Evolutionary conservation across 768 basidiomycete species (phyloP).

Genomic region (Trametes coccinea): DNA sequence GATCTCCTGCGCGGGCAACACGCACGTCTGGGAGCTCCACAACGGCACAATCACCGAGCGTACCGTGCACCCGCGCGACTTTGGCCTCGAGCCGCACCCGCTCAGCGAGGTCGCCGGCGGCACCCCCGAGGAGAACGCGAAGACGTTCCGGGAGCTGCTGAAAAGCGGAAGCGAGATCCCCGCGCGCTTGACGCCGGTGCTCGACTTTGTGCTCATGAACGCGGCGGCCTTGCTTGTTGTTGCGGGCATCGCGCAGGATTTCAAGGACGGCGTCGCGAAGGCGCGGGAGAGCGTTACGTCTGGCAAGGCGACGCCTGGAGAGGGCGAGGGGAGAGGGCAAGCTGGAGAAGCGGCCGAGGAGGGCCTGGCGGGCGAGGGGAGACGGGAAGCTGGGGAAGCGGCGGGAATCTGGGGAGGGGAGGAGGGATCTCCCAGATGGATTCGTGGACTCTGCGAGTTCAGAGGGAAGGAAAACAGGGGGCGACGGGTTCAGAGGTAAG

Average conservation of each 20-base stretch:
- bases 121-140: constrained; percentile 78
- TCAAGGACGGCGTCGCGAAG: constrained; percentile 23
- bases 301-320: no score
- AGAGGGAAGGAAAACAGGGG: no score
- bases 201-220: constrained; percentile 90
- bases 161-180: constrained; percentile 55
- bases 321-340: no score
- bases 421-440: no score
- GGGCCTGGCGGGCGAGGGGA: no score
- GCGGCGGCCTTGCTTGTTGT: constrained; percentile 86
- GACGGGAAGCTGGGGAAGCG: no score
- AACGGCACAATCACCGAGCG: constrained; percentile 64
- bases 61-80: constrained; percentile 67
- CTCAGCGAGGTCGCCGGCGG: constrained; percentile 71
- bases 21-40: constrained; percentile 79
- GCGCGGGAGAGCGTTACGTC: constrained; percentile 31
- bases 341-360: no score
- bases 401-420: no score
- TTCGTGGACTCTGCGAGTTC: no score
- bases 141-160: constrained; percentile 65
- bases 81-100: constrained; percentile 75
- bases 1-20: constrained; percentile 91
- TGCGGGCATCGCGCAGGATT: constrained; percentile 60
- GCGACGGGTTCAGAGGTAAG: no score
- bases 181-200: constrained; percentile 56